Conservation (phyloP, 2,329 filamentous ascomycete genomes). For the Fusarium dlaminii region DNA sequence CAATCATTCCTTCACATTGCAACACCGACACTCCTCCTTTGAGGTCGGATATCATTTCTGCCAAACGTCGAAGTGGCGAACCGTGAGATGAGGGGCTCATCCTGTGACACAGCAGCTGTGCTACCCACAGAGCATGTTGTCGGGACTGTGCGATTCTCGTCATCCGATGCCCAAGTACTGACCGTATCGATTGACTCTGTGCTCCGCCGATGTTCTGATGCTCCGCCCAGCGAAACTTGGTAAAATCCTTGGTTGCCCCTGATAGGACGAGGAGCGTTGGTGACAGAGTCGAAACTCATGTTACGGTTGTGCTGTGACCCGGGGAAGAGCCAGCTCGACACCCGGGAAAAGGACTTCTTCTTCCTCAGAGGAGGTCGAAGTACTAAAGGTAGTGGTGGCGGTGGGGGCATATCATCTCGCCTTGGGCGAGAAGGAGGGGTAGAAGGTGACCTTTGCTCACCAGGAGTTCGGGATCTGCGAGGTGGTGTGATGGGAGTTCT, state of each 20-base stretch:
- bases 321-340: slow-evolving; percentile 68
- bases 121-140: slow-evolving; percentile 61
- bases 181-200: slow-evolving; percentile 58
- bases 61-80: slow-evolving; percentile 44
- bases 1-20: slow-evolving; percentile 40
- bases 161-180: slow-evolving; percentile 61
- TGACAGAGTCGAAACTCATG: slow-evolving; percentile 60
- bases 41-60: slow-evolving; percentile 28
- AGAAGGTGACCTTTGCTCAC: slow-evolving; percentile 43
- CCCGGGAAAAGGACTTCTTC: slow-evolving; percentile 72
- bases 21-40: slow-evolving; percentile 41
- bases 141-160: slow-evolving; percentile 56
- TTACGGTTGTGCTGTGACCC: slow-evolving; percentile 50
- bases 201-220: slow-evolving; percentile 49
- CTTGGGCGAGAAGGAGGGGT: slow-evolving; percentile 37
- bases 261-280: slow-evolving; percentile 64
- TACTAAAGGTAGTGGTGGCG: slow-evolving; percentile 67
- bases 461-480: slow-evolving; percentile 45
- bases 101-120: slow-evolving; percentile 51
- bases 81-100: slow-evolving; percentile 52
- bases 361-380: slow-evolving; percentile 69
- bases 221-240: slow-evolving; percentile 55
- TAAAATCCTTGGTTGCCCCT: slow-evolving; percentile 66
- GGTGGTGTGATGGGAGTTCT: slow-evolving; percentile 45
- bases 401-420: slow-evolving; percentile 53